Evolutionary conservation across 1,139 yeast genomes (phyloP).

Genomic region (Eremothecium cymbalariae): DNA sequence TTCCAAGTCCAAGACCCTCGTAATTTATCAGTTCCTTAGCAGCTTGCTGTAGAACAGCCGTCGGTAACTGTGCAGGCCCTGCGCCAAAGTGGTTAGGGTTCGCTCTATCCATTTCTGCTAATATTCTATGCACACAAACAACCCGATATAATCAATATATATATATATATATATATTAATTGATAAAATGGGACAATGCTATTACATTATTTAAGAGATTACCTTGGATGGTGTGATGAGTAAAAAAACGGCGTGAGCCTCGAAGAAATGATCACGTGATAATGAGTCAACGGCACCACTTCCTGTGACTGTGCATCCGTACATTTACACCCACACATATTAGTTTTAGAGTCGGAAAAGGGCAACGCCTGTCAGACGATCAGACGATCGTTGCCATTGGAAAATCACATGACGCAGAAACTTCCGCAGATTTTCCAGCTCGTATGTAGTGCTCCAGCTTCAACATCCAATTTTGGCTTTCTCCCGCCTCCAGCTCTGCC

Average conservation of each 20-base stretch:
- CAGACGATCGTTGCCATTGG: too few species aligned
- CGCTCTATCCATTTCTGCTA: conserved; percentile 48
- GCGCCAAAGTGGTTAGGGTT: conserved; percentile 90
- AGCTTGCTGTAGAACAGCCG: conserved; percentile 76
- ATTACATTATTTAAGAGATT: neutral
- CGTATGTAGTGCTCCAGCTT: too few species aligned
- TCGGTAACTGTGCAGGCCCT: conserved; percentile 91
- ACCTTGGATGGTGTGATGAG: too few species aligned
- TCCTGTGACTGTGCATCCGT: neutral
- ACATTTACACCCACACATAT: conserved; percentile 4
- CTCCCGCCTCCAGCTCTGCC: too few species aligned
- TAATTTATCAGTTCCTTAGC: conserved; percentile 72
- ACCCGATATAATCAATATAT: too few species aligned
- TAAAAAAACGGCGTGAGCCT: neutral
- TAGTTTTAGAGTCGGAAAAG: neutral
- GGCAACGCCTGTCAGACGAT: too few species aligned
- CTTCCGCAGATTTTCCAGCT: too few species aligned
- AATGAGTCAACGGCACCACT: neutral
- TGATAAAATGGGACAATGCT: neutral
- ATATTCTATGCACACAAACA: neutral
- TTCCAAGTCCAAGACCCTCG: conserved; percentile 64
- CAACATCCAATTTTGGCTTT: too few species aligned
- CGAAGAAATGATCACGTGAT: neutral
- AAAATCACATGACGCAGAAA: too few species aligned
- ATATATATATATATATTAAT: too few species aligned